Evolutionary conservation across 441 rosid species (phyloP), one percentile per base, ranked within the genome.

Genomic region (Pelargonium citronellum): DNA sequence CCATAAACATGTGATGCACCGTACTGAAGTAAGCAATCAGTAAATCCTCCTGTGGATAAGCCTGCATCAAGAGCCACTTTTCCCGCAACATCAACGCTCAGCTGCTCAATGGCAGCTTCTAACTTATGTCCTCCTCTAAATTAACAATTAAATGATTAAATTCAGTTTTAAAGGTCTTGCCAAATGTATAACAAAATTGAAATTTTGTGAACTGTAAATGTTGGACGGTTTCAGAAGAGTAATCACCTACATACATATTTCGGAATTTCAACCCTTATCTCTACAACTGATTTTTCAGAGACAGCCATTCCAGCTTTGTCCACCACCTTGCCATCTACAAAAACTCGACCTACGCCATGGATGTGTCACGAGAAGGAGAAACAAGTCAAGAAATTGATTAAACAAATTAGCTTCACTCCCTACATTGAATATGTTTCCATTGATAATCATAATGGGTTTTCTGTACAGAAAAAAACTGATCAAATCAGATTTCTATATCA

Each of bases 191-290:
- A 63, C n/a, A 61, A 17, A 66, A 67, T 34, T n/a, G 1, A 66
- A 58, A 70, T 47, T 44, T 27, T 16, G 68, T 47, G 55, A 13
- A 64, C 15, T 11, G 2, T 69, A 67, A 74, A 66, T 39, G 66
- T 39, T 55, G 41, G 71, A 64, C 37, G 46, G 44, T 67, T 68
- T 69, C 55, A 63, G 70, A 43, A 46, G 77, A 84, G 81, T 83
- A 83, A 84, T 91, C 95, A 94, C 99, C 97, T 94, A 90, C 97
- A 91, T 89, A 91, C 96, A 74, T 82, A 95, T 90, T 91, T 95
- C 5, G 97, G 97, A 79, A 87, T 74, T 82, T 91, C 91, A 22
- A 91, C 96, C 61, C 58, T 85, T 63, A 91, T 91, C 77, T 90
- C 89, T 64, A 95, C 88, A 79, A 82, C 77, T 51, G 90, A 74